Evolutionary conservation across 2,329 filamentous ascomycete species (phyloP).

Genomic region (Trichoderma brevicompactum): DNA sequence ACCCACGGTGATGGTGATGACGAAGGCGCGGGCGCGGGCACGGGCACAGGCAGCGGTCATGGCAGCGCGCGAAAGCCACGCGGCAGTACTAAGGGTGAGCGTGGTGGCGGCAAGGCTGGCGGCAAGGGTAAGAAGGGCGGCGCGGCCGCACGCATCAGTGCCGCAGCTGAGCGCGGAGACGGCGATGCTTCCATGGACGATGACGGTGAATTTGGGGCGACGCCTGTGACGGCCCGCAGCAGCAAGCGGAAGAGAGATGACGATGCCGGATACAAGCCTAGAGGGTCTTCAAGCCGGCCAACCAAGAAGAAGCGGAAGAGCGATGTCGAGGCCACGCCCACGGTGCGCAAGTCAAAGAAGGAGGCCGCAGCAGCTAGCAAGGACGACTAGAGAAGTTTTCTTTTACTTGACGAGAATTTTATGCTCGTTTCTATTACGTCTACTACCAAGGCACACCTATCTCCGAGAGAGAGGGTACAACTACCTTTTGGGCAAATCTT

Average conservation of each 20-base stretch:
- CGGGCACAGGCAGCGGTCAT: slow-evolving; percentile 28
- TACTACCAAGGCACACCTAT: too few species aligned
- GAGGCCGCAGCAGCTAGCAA: slow-evolving; percentile 35
- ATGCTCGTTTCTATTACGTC: background rate
- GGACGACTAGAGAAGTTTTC: slow-evolving; percentile 2
- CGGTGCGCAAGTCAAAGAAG: slow-evolving; percentile 45
- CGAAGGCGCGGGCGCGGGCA: slow-evolving; percentile 36
- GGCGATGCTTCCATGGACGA: slow-evolving; percentile 49
- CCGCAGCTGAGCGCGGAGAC: slow-evolving; percentile 36
- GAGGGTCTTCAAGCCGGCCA: slow-evolving; percentile 58
- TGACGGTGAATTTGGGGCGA: slow-evolving; percentile 42
- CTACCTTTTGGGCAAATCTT: too few species aligned
- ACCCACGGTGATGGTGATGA: slow-evolving; percentile 47
- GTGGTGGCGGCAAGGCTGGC: slow-evolving; percentile 47
- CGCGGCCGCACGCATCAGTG: slow-evolving; percentile 33
- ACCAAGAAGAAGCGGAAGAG: slow-evolving; percentile 65
- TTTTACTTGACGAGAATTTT: too few species aligned
- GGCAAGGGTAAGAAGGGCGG: slow-evolving; percentile 46
- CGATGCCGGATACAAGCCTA: slow-evolving; percentile 63
- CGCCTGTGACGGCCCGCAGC: slow-evolving; percentile 37
- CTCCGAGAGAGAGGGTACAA: too few species aligned
- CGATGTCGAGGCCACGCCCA: slow-evolving; percentile 47
- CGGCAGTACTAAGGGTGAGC: slow-evolving; percentile 39
- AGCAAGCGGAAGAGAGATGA: slow-evolving; percentile 62
- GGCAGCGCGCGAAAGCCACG: slow-evolving; percentile 44